Base-by-base conservation (phyloP, 2,329 filamentous ascomycete species). In the Phialemonium atrogriseum region DNA sequence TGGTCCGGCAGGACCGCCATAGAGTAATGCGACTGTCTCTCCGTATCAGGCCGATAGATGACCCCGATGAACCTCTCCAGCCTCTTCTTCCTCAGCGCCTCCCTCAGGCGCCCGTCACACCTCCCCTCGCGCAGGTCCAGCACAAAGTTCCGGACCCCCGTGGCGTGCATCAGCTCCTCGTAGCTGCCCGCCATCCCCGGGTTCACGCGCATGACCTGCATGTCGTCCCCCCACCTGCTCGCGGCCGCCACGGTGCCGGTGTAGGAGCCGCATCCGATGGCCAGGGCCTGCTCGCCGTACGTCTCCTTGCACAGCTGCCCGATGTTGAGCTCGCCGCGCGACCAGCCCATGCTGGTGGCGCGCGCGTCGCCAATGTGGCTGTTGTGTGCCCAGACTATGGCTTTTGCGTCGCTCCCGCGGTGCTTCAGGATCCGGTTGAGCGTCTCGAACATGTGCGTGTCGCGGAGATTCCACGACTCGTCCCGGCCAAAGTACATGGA, bases 51-150 rank as follows among this genome's bases (percentile, higher is more conserved):
- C 4, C 59, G 51, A 42, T 71, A 71, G 20, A 71, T 64, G 10
- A 71, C 68, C 1, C 66, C 67, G 26, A 71, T 71, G 39, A 69
- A 70, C 9, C 67, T 53, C 49, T 71, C 56, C n/a, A 70, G 45
- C 27, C 57, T 46, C 43, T 56, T 56, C 23, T 49, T 47, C 27
- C 42, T 40, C 27, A 69, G 44, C 7, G 50, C 52, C 27, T 50
- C 36, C n/a, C 55, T 44, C 24, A 67, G 41, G 30, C 49, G 40
- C 6, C 49, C 43, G 35, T 60, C 47, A 15, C 58, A 51, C 5
- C 43, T 36, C 4, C 47, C 54, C 14, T 51, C 46, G 5, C 66
- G 54, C 24, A 71, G 45, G 35, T 72, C 65, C 3, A 70, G 50
- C 20, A 63, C 38, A 34, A 71, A 70, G 4, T 51, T 53, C 7